These are phyloP conservation scores for Candida alai DNA, from an alignment of 805 yeast species.

Conservation along the genomic window DNA sequence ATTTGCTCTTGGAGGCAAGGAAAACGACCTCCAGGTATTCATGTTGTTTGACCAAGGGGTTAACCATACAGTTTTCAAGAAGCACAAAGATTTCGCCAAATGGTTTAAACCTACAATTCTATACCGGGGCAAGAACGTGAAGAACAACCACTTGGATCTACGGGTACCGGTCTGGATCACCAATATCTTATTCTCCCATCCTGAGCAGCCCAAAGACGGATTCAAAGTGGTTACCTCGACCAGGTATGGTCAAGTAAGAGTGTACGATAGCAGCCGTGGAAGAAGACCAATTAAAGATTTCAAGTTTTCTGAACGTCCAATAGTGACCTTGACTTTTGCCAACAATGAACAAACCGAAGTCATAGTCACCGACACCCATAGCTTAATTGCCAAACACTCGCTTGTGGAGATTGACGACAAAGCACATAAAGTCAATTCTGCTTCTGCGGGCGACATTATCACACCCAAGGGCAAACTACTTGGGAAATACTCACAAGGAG, in stretches of 20 bases:
- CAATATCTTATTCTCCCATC: slow-evolving; percentile 45
- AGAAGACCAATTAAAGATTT: slow-evolving; percentile 61
- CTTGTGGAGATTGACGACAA: slow-evolving; percentile 31
- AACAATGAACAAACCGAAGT: slow-evolving; percentile 40
- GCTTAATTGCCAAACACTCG: slow-evolving; percentile 54
- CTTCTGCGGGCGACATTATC: slow-evolving; percentile 44
- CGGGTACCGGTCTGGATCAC: slow-evolving; percentile 81
- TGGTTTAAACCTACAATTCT: slow-evolving; percentile 28
- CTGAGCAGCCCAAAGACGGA: slow-evolving; percentile 25
- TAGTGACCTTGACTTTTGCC: slow-evolving; percentile 40
- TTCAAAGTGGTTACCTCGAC: slow-evolving; percentile 64
- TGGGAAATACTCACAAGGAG: slow-evolving; percentile 56
- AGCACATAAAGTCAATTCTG: slow-evolving; percentile 35
- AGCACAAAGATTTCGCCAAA: slow-evolving; percentile 15
- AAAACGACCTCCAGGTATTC: slow-evolving; percentile 60
- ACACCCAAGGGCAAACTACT: slow-evolving; percentile 48
- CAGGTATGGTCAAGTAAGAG: slow-evolving; percentile 68
- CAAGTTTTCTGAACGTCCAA: slow-evolving; percentile 53
- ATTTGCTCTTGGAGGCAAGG: slow-evolving; percentile 85
- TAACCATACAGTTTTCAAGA: slow-evolving; percentile 15
- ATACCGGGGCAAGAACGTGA: slow-evolving; percentile 80
- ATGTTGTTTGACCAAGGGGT: slow-evolving; percentile 28
- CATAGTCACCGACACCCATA: slow-evolving; percentile 70
- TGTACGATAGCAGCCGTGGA: slow-evolving; percentile 66
- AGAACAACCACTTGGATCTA: slow-evolving; percentile 70